Percentiles rank a stretch among this genome's conserved stretches.
Conservation (phyloP, 495 filamentous ascomycete species). For the Lophium mytilinum region DNA sequence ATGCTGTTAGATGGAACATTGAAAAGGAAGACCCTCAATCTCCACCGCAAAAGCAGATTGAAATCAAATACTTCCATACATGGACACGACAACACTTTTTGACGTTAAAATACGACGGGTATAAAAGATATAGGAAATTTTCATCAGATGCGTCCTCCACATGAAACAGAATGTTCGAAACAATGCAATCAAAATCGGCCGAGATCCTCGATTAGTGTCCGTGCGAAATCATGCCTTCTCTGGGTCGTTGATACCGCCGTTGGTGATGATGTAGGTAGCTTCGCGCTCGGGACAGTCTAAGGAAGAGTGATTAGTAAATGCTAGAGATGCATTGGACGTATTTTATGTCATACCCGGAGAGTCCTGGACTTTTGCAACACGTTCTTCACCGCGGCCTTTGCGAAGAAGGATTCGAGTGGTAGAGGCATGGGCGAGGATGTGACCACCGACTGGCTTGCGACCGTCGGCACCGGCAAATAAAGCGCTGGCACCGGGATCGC, state of each 20-base stretch:
- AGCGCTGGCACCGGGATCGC: slow-evolving; percentile 70
- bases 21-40: too few species aligned
- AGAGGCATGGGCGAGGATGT: slow-evolving; percentile 73
- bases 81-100: too few species aligned
- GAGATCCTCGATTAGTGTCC: background rate
- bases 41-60: too few species aligned
- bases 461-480: slow-evolving; percentile 75
- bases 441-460: slow-evolving; percentile 65
- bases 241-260: slow-evolving; percentile 67
- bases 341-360: slow-evolving; percentile 50
- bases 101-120: too few species aligned
- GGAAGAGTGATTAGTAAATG: background rate
- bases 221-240: slow-evolving; percentile 43
- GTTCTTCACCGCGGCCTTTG: slow-evolving; percentile 71
- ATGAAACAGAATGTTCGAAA: too few species aligned
- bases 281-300: slow-evolving; percentile 67
- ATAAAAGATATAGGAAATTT: too few species aligned
- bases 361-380: slow-evolving; percentile 73
- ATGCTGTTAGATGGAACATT: too few species aligned
- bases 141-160: too few species aligned
- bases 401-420: slow-evolving; percentile 65
- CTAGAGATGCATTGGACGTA: background rate
- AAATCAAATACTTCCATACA: too few species aligned
- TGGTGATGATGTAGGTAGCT: slow-evolving; percentile 72
- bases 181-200: too few species aligned